Evolutionary conservation across 2,329 filamentous ascomycete species (phyloP).

Genomic region (Alternaria panax): DNA sequence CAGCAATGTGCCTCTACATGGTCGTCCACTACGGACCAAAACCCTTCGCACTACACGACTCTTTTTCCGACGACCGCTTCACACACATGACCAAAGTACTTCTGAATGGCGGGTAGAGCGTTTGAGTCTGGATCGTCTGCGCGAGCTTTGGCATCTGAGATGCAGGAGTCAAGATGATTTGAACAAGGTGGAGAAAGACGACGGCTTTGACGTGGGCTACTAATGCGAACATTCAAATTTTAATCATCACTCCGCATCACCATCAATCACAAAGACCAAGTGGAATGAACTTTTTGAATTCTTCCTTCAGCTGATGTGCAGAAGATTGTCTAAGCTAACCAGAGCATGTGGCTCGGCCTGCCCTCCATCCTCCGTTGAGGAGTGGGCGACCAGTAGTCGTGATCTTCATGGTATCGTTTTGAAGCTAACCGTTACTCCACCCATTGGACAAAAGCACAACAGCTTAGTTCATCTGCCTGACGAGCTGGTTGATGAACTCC

Average conservation of each 20-base stretch:
- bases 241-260: background rate
- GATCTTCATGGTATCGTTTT: constrained; percentile 40
- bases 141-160: background rate
- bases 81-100: background rate
- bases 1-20: background rate
- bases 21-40: background rate
- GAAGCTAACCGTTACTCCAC: constrained; percentile 39
- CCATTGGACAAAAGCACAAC: constrained; percentile 32
- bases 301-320: constrained; percentile 28
- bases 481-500: constrained; percentile 95
- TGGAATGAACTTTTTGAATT: constrained; percentile 33
- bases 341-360: constrained; percentile 42
- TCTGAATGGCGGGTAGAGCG: background rate
- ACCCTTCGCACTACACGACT: background rate
- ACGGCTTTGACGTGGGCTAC: background rate
- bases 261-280: background rate
- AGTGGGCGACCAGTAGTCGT: constrained; percentile 33
- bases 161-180: background rate
- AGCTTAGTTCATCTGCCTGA: constrained; percentile 97
- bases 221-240: background rate
- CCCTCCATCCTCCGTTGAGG: constrained; percentile 28
- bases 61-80: background rate
- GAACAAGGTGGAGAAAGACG: background rate
- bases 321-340: constrained; percentile 41
- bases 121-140: background rate